Evolutionary conservation across 2,329 filamentous ascomycete species (phyloP), one percentile per base, ranked within the genome.

Genomic region (Hypoxylon sp.): DNA sequence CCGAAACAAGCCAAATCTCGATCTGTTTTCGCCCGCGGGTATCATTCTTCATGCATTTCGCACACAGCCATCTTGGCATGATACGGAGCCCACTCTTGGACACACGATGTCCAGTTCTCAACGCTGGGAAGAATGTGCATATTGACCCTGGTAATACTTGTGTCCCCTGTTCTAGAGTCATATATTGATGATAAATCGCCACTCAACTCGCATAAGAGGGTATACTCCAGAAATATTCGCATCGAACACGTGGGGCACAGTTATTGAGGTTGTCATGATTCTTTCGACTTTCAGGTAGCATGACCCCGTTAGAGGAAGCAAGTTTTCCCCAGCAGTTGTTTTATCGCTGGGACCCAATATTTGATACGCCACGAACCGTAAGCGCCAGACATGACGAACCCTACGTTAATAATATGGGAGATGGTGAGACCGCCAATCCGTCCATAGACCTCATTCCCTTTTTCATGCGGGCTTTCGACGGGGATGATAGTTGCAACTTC

Each of bases 301-400:
- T 63, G 60, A 17, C 46, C 32, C 56, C 60, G 17, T 32, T 11
- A 2, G 32, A 30, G 17, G 44, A n/a, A 17, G 30, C 19, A 6
- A 13, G 4, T 13, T 17, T 46, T 43, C 51, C 59, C 7, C 49
- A 55, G 11, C 28, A 24, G 5, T 10, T 34, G 1, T 46, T 63
- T 24, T 52, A 63, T 56, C 15, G 39, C 32, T 63, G 60, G 60
- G 55, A 63, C 24, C 24, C 44, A 26, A 48, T 32, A 2, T 59
- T 63, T 20, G 50, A 63, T 13, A 47, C 55, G 8, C 39, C 10
- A 11, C 55, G n/a, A 6, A 20, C 20, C 4, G 8, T 59, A 44
- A 51, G 55, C 28, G 44, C 37, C 8, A n/a, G 26, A 26, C 20
- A 46, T 22, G 28, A 56, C 8, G 22, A 55, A 3, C 50, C 60